Percentiles rank a stretch among this genome's conserved stretches.
phyloP scores from a whole-genome alignment of 2,329 filamentous ascomycete species.

The Rhynchosporium secalis region DNA sequence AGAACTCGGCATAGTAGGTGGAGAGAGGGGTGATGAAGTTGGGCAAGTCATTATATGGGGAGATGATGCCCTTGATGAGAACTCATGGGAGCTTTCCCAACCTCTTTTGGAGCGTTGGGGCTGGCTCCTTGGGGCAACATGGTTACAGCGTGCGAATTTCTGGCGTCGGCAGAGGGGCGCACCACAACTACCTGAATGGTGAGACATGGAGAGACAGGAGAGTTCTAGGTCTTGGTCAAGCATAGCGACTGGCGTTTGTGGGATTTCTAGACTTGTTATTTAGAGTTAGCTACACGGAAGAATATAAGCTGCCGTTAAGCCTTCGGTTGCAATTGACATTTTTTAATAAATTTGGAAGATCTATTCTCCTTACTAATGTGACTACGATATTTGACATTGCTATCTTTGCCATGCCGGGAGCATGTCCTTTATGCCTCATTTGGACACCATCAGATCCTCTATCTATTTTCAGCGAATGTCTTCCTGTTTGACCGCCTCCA shows the following conservation, averaged over 20 bases:
- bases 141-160: constrained; percentile 45
- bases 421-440: neutral
- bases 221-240: constrained; percentile 9
- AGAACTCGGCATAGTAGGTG: constrained; percentile 42
- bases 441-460: neutral
- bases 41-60: constrained; percentile 47
- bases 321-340: neutral
- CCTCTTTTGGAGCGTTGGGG: constrained; percentile 44
- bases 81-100: constrained; percentile 47
- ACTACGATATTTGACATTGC: neutral
- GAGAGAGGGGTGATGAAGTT: constrained; percentile 40
- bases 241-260: constrained; percentile 19
- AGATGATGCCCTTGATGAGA: constrained; percentile 44
- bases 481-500: neutral
- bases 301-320: no score
- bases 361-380: neutral
- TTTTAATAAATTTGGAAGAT: neutral
- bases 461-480: constrained; percentile 8
- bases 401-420: neutral
- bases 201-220: constrained; percentile 1
- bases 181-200: constrained; percentile 41
- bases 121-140: constrained; percentile 43
- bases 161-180: constrained; percentile 45
- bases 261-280: constrained; percentile 2
- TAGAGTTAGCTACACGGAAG: neutral